A percentile compares a stretch with the other conserved stretches of the same genome.
Conservation (phyloP, 129 eudicot genomes). For the sunflower (Helianthus annuus) region HanXRQr2.0-SUNRISE NC_035436.2:112071111-112071610, state of each 20-base stretch:
- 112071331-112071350: constrained; percentile 91
- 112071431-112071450: too few species aligned
- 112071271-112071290: constrained; percentile 94
- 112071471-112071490: too few species aligned
- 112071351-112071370: constrained; percentile 96
- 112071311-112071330: constrained; percentile 89
- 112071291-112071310: constrained; percentile 88
- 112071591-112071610: too few species aligned
- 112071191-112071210: constrained; percentile 84
- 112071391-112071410: constrained; percentile 86
- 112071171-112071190: constrained; percentile 90
- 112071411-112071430: neutral
- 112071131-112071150: constrained; percentile 91
- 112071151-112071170: constrained; percentile 94
- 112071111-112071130: constrained; percentile 99
- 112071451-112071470: too few species aligned
- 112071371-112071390: constrained; percentile 96
- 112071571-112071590: too few species aligned
- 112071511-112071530: too few species aligned
- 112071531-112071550: too few species aligned
- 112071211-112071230: constrained; percentile 85
- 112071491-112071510: too few species aligned
- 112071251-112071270: constrained; percentile 86
- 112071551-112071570: too few species aligned
- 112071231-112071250: constrained; percentile 99